Evolutionary conservation across 345 rosid genomes (phyloP).

Genomic region (Moricandia moricandioides): DNA sequence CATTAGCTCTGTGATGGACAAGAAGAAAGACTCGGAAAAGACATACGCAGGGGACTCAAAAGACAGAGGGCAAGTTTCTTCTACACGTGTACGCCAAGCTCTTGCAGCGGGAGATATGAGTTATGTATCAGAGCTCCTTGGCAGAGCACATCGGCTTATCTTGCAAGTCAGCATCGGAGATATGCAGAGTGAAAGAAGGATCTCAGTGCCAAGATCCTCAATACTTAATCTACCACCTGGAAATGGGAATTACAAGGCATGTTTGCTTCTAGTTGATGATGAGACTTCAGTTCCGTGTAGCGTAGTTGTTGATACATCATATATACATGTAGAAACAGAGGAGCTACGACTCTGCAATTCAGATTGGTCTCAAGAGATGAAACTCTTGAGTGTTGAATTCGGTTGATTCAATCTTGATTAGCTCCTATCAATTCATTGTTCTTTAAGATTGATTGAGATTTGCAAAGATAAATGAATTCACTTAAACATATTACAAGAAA

Average conservation of each 20-base stretch:
- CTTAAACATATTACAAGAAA: background rate
- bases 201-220: constrained; percentile 58
- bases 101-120: constrained; percentile 72
- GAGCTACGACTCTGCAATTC: constrained; percentile 36
- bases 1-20: constrained; percentile 88
- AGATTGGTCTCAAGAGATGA: constrained; percentile 40
- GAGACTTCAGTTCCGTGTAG: constrained; percentile 49
- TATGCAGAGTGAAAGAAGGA: constrained; percentile 30
- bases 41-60: constrained; percentile 43
- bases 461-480: background rate
- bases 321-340: constrained; percentile 61
- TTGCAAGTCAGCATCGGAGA: constrained; percentile 38
- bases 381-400: constrained; percentile 67
- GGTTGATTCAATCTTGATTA: constrained; percentile 32
- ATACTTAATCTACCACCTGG: constrained; percentile 73
- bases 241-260: constrained; percentile 57
- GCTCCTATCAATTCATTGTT: constrained; percentile 1
- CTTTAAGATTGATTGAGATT: background rate
- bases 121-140: constrained; percentile 81
- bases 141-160: constrained; percentile 75
- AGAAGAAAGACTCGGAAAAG: constrained; percentile 47
- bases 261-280: constrained; percentile 50
- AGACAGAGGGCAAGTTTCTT: constrained; percentile 90
- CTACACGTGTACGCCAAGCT: constrained; percentile 93
- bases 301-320: constrained; percentile 51